Base-by-base conservation (phyloP, 805 yeast species). In the Scheffersomyces amazonensis region DNA sequence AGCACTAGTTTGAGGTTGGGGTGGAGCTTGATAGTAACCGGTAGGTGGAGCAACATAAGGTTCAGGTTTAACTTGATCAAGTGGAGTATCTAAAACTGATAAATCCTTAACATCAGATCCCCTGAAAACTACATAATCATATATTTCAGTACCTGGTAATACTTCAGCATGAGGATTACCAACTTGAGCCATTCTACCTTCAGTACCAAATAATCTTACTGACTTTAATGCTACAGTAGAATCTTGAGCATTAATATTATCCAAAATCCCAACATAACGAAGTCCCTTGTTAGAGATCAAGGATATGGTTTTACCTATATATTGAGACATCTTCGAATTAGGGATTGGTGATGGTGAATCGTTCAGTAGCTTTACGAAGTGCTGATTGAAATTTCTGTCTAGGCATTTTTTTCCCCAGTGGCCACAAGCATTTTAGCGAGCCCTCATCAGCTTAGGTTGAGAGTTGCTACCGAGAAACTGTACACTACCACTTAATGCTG, bases 31-130 rank as follows among this genome's bases (percentile, higher is more conserved):
- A 37, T 46, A 49, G 35, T 42, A 49, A 12, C 42, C 44, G 13
- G 48, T 34, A 29, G 55, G 40, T 29, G 46, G 34, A 20, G 48
- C 44, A 25, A 57, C 49, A 39, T 67, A 56, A 9, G 69, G 64
- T 30, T 62, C 76, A 1, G 87, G 83, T 47, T 73, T 71, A 21
- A 83, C 85, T 42, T 78, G 78, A 30, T 80, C 82, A 41, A 81
- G 65, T 3, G 81, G 80, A 25, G 71, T 72, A 45, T 89, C 97
- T 53, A 91, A 72, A 39, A 93, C 93, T 48, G 80, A 80, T 60
- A 93, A 73, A 54, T 86, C 96, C 64, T 87, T 85, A 16, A 93
- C 97, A 52, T 91, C 97, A 18, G 86, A 78, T 27, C 99, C 99
- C 50, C 90, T 79, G 60, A 93, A 85, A 39, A 84, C 86, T 36